phyloP scores from a whole-genome alignment of 805 yeast species.

The Kluyveromyces lactis region DNA sequence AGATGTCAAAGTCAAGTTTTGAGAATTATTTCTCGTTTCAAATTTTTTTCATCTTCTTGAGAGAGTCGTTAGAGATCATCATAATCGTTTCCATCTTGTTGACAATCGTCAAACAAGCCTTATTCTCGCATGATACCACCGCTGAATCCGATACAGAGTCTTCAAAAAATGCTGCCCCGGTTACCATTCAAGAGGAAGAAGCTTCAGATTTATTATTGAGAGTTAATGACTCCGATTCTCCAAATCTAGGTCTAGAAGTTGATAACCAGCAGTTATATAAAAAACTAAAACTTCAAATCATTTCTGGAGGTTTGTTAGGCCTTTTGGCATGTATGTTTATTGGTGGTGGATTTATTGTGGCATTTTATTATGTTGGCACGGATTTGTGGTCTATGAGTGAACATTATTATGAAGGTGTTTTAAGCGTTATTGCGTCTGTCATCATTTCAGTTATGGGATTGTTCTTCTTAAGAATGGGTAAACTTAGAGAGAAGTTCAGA shows the following conservation, averaged over 20 bases:
- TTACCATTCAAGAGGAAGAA: constrained; percentile 23
- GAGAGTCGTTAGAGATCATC: constrained; percentile 73
- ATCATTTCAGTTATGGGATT: constrained; percentile 84
- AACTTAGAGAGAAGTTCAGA: constrained; percentile 76
- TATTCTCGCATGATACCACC: constrained; percentile 24
- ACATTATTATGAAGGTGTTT: constrained; percentile 80
- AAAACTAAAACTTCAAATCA: constrained; percentile 56
- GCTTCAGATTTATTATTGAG: constrained; percentile 18
- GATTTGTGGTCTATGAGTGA: constrained; percentile 86
- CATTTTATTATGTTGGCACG: constrained; percentile 70
- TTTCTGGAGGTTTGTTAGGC: constrained; percentile 76
- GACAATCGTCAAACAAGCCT: constrained; percentile 60
- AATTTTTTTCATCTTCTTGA: constrained; percentile 60
- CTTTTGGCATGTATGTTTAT: constrained; percentile 58
- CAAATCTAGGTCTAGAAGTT: constrained; percentile 9
- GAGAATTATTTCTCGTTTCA: constrained; percentile 59
- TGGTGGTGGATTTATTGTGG: constrained; percentile 61
- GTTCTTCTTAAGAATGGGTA: constrained; percentile 70
- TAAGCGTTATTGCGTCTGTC: constrained; percentile 68
- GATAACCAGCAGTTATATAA: constrained; percentile 32
- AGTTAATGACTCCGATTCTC: constrained; percentile 2
- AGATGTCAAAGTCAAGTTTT: constrained; percentile 10
- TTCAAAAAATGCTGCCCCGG: background rate
- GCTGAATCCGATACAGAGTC: background rate
- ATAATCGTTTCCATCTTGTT: constrained; percentile 64